Base-by-base conservation (phyloP, 371 early-diverging fungal species). In the Umbelopsis sp. region DNA sequence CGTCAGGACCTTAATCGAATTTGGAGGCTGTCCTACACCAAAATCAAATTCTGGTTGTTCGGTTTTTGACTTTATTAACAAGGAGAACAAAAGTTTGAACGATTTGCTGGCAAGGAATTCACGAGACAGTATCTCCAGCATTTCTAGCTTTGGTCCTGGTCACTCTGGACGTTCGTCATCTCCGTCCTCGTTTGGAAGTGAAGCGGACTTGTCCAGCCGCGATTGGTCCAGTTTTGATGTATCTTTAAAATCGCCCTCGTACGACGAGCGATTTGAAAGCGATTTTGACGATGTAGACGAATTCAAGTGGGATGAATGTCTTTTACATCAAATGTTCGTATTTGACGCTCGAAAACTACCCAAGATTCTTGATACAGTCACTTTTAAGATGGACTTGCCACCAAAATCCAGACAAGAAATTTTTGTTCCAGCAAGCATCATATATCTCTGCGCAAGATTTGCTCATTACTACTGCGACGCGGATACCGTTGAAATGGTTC, bases 261-360 rank as follows among this genome's bases (percentile, higher is more conserved):
- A 35, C 29, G 57, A 57, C 29, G 57, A 57, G 12, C 22, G 35
- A 7, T 57, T 29, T 16, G 57, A 57, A 14, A 35, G 57, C 2
- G 57, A 57, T 18, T 35, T 16, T 35, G 57, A 57, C 8, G 57
- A 57, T 32, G 35, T 79, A 37, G 80, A 85, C 44, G 82, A 86
- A 53, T 94, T 94, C 79, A 76, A 85, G n/a, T 95, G 91, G 92
- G 89, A 90, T 51, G 80, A 76, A 45, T 92, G 94, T 75, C 79
- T 86, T 46, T 90, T 89, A 4, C 91, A 94, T 76, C 96, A 94
- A 77, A 95, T 96, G 96, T 91, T 94, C 81, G 97, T 96, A 8
- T 94, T 96, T 78, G 88, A 91, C 32, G 85, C 85, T 65, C 77
- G 80, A 20, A 84, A 91, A 11, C 74, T 94, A 38, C 83, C 86